phyloP scores from a whole-genome alignment of 108 stramenopile genomes.

The Pseudonitzschia multistriata region DNA sequence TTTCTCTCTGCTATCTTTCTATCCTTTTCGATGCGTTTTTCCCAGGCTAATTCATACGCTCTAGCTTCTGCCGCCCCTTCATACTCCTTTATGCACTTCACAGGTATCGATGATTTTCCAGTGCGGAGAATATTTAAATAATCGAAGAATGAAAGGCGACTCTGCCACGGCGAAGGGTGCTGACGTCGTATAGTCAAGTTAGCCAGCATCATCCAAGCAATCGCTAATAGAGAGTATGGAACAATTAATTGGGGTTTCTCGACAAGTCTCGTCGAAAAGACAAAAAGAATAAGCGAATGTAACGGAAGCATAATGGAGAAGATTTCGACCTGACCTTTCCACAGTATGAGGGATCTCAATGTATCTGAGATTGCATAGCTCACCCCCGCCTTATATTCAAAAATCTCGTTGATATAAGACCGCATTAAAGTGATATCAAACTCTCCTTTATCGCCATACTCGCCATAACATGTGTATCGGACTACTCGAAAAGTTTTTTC shows the following conservation, averaged over 20 bases:
- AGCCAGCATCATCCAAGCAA: slow-evolving; percentile 76
- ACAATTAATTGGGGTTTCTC: slow-evolving; percentile 65
- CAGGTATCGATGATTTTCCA: slow-evolving; percentile 13
- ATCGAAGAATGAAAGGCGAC: slow-evolving; percentile 57
- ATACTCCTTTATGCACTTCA: slow-evolving; percentile 29
- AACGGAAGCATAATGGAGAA: slow-evolving; percentile 52
- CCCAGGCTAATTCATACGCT: slow-evolving; percentile 30
- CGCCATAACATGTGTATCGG: slow-evolving; percentile 56
- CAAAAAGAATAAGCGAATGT: slow-evolving; percentile 64
- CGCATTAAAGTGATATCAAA: slow-evolving; percentile 61
- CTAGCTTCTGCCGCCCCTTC: slow-evolving; percentile 27
- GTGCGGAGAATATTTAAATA: slow-evolving; percentile 43
- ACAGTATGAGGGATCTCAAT: slow-evolving; percentile 56
- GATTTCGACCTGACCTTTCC: slow-evolving; percentile 71
- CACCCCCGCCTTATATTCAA: slow-evolving; percentile 42
- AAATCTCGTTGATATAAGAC: slow-evolving; percentile 72
- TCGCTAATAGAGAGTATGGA: slow-evolving; percentile 46
- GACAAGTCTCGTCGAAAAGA: slow-evolving; percentile 42
- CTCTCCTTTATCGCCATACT: slow-evolving; percentile 51
- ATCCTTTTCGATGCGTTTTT: slow-evolving; percentile 21
- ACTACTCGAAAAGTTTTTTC: slow-evolving; percentile 55
- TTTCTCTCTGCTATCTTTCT: slow-evolving; percentile 33
- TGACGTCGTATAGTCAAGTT: slow-evolving; percentile 46
- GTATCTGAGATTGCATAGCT: slow-evolving; percentile 26
- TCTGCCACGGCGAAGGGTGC: slow-evolving; percentile 75